These are phyloP conservation scores for Erodium moschatum DNA, from an alignment of 441 rosid species.

Conservation along the genomic window DNA sequence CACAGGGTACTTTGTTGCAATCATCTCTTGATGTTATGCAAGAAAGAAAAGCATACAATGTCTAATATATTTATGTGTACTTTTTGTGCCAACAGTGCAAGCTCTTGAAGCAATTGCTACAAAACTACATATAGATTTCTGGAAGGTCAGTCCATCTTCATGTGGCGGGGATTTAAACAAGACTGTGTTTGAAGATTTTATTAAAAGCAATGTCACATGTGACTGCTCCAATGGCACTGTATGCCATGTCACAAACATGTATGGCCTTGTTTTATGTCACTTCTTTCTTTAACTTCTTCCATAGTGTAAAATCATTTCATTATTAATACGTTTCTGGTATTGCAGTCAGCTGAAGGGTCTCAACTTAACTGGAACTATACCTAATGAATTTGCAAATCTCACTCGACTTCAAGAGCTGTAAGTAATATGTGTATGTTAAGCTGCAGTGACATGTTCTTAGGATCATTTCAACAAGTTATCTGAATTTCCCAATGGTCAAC, in stretches of 20 bases:
- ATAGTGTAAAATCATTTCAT: background rate
- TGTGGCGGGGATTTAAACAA: constrained; percentile 29
- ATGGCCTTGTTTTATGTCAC: background rate
- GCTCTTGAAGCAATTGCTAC: constrained; percentile 7
- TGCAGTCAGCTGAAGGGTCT: constrained; percentile 43
- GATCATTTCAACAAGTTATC: background rate
- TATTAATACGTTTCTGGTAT: background rate
- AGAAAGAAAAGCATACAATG: no score
- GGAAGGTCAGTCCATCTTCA: constrained; percentile 2
- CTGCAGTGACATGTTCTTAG: background rate
- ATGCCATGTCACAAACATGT: constrained; percentile 62
- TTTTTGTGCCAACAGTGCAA: background rate
- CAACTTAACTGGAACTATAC: constrained; percentile 50
- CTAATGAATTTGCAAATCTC: constrained; percentile 54
- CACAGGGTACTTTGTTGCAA: no score
- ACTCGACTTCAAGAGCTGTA: constrained; percentile 46
- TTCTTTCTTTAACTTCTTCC: no score
- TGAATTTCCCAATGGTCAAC: no score
- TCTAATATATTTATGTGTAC: background rate
- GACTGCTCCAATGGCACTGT: constrained; percentile 31
- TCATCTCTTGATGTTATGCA: background rate
- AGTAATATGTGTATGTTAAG: constrained; percentile 19
- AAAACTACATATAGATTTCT: background rate
- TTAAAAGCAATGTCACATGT: constrained; percentile 33
- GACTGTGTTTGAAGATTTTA: accelerated